Evolutionary conservation across 129 eudicot genomes (phyloP).

Genomic region (Glebionis coronaria): DNA sequence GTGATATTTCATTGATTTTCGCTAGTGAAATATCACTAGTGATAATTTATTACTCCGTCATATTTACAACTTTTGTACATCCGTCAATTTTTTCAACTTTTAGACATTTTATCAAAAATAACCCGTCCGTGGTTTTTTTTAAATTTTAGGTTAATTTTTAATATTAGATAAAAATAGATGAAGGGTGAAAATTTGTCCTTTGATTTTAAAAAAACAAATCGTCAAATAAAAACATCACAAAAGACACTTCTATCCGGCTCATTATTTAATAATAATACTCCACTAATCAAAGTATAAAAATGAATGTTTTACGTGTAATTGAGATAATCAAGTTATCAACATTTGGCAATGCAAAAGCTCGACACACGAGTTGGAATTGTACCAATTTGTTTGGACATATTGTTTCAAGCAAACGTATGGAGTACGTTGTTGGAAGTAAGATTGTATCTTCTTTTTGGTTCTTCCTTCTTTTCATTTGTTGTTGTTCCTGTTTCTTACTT

Average conservation of each 20-base stretch:
- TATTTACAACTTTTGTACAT: too few species aligned
- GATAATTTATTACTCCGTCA: too few species aligned
- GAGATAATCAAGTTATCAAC: conserved; percentile 10
- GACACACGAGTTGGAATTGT: conserved; percentile 15
- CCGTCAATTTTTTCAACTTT: too few species aligned
- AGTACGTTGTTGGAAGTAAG: conserved; percentile 27
- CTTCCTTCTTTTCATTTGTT: conserved; percentile 17
- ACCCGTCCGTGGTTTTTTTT: too few species aligned
- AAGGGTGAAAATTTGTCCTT: too few species aligned
- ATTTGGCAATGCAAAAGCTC: conserved; percentile 25
- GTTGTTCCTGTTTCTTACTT: conserved; percentile 17
- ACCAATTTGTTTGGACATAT: conserved; percentile 21
- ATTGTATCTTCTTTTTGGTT: conserved; percentile 32
- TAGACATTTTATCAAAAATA: too few species aligned
- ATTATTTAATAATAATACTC: background rate
- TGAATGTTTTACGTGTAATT: conserved; percentile 14
- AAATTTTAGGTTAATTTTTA: too few species aligned
- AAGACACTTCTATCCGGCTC: conserved; percentile 24
- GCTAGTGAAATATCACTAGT: too few species aligned
- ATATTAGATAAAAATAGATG: too few species aligned
- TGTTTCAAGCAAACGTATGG: conserved; percentile 24
- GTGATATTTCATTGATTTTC: too few species aligned
- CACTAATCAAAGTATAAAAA: background rate
- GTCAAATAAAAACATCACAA: conserved; percentile 15
- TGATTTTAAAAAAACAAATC: too few species aligned